Base-by-base conservation (phyloP, 2,329 filamentous ascomycete genomes). In the Penicillium sclerotigenum region DNA sequence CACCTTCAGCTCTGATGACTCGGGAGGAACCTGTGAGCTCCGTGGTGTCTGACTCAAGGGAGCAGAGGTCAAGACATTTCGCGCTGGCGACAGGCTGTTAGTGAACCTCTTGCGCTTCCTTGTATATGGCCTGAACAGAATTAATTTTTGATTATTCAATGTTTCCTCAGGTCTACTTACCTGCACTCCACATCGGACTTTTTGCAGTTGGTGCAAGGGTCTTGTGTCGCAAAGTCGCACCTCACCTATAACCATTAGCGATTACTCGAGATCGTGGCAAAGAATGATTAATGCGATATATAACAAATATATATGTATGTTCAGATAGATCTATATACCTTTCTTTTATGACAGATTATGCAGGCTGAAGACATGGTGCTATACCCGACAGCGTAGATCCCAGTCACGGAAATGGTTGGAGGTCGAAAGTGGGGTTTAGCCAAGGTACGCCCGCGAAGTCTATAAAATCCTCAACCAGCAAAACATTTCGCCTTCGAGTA, bases 331-430 rank as follows among this genome's bases (percentile, higher is more conserved):
- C n/a, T n/a, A n/a, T n/a, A n/a, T n/a, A 77, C 71, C 66, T 77
- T 77, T 60, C 72, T 73, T 62, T 76, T 77, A 59, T 76, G 74
- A 54, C 75, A 76, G 53, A 75, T 75, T 47, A 77, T 73, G 61
- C 74, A 77, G 29, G 73, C 72, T 36, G 43, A 49, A 34, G 55
- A 57, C 55, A 57, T 57, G 34, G 40, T 57, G 51, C 56, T 63
- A 40, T 55, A 58, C 49, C 58, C 55, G 50, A 52, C 55, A 48
- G 48, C n/a, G 57, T 48, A 43, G 49, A 58, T 52, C 57, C 53
- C 26, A 45, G 37, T 52, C 33, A 38, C 24, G 34, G 33, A 18
- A 33, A 49, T 55, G 50, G 59, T 60, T 62, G 57, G 52, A 58
- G 53, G 31, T 49, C 47, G 51, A 58, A 38, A 55, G 53, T 55